phyloP scores from a whole-genome alignment of 495 filamentous ascomycete genomes.

The Platismatia glauca region DNA sequence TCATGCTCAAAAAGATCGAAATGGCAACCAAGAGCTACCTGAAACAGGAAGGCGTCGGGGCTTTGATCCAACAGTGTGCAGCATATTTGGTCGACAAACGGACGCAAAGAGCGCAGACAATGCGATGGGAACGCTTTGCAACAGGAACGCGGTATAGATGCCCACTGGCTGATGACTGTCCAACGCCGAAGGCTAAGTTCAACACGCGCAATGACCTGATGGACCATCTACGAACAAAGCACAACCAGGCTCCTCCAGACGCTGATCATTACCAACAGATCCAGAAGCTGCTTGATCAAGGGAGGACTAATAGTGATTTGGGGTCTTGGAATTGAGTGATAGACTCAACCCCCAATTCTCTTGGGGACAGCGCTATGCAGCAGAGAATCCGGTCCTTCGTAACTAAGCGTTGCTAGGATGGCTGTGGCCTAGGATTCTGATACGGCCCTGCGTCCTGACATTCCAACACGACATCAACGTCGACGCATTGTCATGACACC shows the following conservation, averaged over 20 bases:
- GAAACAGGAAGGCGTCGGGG: background rate
- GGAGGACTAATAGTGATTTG: conserved; percentile 2
- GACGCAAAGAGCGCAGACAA: conserved; percentile 5
- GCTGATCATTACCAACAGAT: background rate
- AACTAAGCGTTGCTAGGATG: too few species aligned
- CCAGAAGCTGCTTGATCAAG: conserved; percentile 5
- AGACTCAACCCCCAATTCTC: too few species aligned
- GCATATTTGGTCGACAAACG: background rate
- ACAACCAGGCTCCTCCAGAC: conserved; percentile 11
- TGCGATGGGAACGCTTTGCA: conserved; percentile 14
- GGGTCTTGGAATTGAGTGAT: too few species aligned
- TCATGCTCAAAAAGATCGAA: background rate
- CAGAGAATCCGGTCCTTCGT: too few species aligned
- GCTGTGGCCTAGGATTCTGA: too few species aligned
- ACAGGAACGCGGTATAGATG: conserved; percentile 10
- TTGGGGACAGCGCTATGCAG: too few species aligned
- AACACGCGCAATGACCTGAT: conserved; percentile 18
- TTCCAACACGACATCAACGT: too few species aligned
- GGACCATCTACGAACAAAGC: conserved; percentile 11
- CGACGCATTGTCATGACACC: too few species aligned
- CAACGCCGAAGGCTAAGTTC: background rate
- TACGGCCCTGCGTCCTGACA: too few species aligned
- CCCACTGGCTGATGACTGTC: background rate
- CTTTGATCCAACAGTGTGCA: background rate
- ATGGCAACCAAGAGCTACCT: conserved; percentile 1